Evolutionary conservation across 371 early-diverging fungal species (phyloP).

Genomic region (Mortierella sp.): DNA sequence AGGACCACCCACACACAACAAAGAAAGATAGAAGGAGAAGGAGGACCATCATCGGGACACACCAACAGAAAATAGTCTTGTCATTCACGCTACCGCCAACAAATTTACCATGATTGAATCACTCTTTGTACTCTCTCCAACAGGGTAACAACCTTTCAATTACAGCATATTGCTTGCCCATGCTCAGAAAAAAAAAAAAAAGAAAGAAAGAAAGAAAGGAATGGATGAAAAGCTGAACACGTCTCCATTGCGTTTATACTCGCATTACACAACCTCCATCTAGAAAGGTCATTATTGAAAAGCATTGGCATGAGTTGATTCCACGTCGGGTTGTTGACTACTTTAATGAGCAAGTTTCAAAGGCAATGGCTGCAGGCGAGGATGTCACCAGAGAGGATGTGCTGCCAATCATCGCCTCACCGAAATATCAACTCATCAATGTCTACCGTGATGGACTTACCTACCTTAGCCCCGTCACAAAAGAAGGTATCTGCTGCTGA

Average conservation of each 20-base stretch:
- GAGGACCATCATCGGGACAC: not conserved
- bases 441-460: constrained; percentile 77
- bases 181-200: not conserved
- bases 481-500: constrained; percentile 71
- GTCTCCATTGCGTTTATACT: not conserved
- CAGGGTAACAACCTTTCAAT: not conserved
- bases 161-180: not conserved
- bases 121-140: constrained; percentile 2
- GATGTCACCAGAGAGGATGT: constrained; percentile 70
- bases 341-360: constrained; percentile 72
- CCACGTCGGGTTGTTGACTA: constrained; percentile 79
- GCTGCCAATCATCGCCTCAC: constrained; percentile 74
- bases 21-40: not conserved
- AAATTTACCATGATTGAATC: not conserved
- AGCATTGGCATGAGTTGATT: constrained; percentile 86
- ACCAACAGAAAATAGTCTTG: not conserved
- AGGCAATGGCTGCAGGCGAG: constrained; percentile 65
- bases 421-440: constrained; percentile 77
- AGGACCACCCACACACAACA: not conserved
- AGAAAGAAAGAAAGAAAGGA: not conserved
- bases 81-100: not conserved
- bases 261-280: not conserved
- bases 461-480: constrained; percentile 79
- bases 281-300: constrained; percentile 89
- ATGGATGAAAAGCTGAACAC: not conserved